Conservation (phyloP, 768 basidiomycete genomes). For the Xerocomellus dryophilus region DNA sequence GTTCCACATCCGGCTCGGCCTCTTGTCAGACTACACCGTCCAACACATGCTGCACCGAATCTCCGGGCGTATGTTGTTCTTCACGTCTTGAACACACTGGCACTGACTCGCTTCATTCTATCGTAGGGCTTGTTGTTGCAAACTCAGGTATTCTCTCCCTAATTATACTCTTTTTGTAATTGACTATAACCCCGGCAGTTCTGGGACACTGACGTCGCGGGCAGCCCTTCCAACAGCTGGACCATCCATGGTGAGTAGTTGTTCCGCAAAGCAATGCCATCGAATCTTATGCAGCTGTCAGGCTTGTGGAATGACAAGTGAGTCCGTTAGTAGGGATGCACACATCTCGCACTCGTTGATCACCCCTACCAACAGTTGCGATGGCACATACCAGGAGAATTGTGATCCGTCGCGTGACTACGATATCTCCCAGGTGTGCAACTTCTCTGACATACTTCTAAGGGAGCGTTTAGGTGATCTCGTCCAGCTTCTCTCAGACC, state of each 20-base stretch:
- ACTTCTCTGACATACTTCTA: neutral
- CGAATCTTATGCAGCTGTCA: conserved; percentile 20
- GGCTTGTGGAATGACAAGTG: conserved; percentile 70
- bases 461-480: neutral
- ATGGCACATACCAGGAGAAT: conserved; percentile 37
- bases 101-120: neutral
- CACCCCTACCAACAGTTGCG: conserved; percentile 44
- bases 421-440: conserved; percentile 39
- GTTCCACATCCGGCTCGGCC: conserved; percentile 43
- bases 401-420: conserved; percentile 46
- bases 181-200: conserved; percentile 43
- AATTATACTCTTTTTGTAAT: neutral
- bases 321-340: conserved; percentile 13
- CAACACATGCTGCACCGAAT: conserved; percentile 62
- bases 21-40: conserved; percentile 53
- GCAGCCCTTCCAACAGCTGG: conserved; percentile 67
- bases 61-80: conserved; percentile 51
- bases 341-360: neutral
- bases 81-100: neutral
- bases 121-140: conserved; percentile 58
- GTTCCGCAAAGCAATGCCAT: neutral
- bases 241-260: conserved; percentile 65
- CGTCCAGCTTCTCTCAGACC: conserved; percentile 50
- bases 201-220: conserved; percentile 66
- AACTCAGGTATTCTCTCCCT: conserved; percentile 41